These are phyloP conservation scores for Colletotrichum acutatum DNA, from an alignment of 2,329 filamentous ascomycete species.

Conservation along the genomic window DNA sequence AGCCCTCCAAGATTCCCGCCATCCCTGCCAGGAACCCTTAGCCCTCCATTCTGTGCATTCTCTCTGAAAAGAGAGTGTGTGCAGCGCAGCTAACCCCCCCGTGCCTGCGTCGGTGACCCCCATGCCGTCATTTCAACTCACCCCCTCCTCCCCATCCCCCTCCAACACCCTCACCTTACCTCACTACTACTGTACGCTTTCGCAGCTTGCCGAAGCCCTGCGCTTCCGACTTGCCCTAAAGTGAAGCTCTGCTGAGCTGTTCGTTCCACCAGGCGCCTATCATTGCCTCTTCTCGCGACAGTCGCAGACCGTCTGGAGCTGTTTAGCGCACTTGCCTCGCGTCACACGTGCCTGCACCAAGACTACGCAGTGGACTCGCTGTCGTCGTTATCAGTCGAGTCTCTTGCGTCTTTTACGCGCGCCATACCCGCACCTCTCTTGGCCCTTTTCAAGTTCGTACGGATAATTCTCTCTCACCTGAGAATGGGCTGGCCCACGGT, in stretches of 20 bases:
- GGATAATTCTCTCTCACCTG: not conserved
- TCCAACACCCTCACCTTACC: not conserved
- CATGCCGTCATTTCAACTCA: conserved; percentile 24
- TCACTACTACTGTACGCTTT: no score
- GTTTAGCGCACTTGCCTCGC: not conserved
- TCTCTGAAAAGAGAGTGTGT: not conserved
- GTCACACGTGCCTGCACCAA: conserved; percentile 21
- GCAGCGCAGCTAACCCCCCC: not conserved
- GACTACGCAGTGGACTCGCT: conserved; percentile 2
- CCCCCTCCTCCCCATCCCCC: not conserved
- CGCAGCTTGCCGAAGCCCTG: not conserved
- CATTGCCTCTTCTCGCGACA: conserved; percentile 18
- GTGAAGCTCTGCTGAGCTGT: conserved; percentile 23
- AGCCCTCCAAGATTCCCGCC: not conserved
- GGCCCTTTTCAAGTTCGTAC: no score
- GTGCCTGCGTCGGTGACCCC: conserved; percentile 14
- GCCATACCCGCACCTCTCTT: not conserved
- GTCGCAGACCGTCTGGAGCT: conserved; percentile 14
- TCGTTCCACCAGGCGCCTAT: conserved; percentile 18
- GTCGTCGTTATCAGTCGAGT: conserved; percentile 3
- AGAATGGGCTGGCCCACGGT: not conserved
- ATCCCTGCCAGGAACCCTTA: conserved; percentile 15
- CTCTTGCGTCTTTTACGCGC: not conserved
- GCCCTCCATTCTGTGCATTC: not conserved
- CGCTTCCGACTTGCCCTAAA: conserved; percentile 1